Conservation (phyloP, 1,139 yeast genomes). For the Entelexis paramagnoliae region DNA sequence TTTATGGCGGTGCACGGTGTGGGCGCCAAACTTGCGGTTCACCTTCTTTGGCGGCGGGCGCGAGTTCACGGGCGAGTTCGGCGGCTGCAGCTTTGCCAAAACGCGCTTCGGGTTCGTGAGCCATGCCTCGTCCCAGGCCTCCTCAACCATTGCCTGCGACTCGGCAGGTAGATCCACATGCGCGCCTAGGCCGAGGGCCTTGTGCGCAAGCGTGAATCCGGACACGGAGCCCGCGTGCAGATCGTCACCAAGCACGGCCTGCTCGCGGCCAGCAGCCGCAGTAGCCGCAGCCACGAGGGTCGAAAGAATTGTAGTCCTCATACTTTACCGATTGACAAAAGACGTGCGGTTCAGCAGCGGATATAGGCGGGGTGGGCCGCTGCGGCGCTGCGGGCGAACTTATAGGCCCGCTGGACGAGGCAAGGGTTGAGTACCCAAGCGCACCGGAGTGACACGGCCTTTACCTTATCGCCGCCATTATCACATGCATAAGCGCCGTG, state of each 20-base stretch:
- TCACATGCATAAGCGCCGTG: not conserved
- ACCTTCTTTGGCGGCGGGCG: conserved; percentile 15
- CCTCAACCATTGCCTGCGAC: conserved; percentile 1
- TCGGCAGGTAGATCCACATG: not conserved
- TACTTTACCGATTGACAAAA: not conserved
- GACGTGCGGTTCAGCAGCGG: no score
- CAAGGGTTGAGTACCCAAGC: not conserved
- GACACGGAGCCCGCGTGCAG: not conserved
- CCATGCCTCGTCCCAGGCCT: conserved; percentile 10
- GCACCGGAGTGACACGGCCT: not conserved
- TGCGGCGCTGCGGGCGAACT: no score
- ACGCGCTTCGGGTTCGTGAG: conserved; percentile 5
- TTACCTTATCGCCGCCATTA: not conserved
- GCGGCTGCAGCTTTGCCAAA: conserved; percentile 7
- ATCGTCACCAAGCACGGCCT: not conserved
- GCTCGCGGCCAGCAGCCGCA: not conserved
- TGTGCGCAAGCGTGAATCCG: conserved; percentile 13
- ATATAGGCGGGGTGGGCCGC: no score
- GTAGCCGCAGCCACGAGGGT: not conserved
- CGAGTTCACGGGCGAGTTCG: conserved; percentile 1
- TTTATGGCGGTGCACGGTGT: conserved; percentile 13
- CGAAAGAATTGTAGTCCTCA: not conserved
- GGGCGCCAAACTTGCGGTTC: conserved; percentile 13
- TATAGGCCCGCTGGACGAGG: not conserved
- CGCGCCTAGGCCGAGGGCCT: conserved; percentile 2